Evolutionary conservation across 345 rosid species (phyloP).

Genomic region (Aethionema arabicum): DNA sequence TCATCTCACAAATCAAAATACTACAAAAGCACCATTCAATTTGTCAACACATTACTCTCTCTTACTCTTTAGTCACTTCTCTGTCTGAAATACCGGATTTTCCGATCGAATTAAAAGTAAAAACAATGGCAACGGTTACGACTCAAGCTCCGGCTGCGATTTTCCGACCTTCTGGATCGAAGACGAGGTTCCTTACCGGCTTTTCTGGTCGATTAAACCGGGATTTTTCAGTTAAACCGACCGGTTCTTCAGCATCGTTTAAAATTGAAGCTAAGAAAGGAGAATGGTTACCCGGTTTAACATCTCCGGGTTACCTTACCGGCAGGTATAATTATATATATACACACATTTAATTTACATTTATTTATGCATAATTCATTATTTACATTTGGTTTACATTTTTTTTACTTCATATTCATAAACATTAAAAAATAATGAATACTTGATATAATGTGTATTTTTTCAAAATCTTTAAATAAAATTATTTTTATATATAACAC

Average conservation of each 20-base stretch:
- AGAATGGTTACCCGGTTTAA: conserved; percentile 74
- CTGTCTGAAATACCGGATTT: neutral
- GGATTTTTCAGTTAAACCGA: conserved; percentile 43
- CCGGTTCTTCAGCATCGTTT: conserved; percentile 35
- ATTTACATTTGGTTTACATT: no score
- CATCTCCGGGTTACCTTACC: conserved; percentile 61
- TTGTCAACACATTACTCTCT: neutral
- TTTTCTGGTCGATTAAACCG: conserved; percentile 44
- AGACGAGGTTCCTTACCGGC: conserved; percentile 58
- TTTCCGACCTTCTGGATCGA: conserved; percentile 49
- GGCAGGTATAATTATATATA: conserved; percentile 55
- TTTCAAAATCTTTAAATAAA: no score
- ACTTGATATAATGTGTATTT: no score
- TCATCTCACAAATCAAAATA: conserved; percentile 11
- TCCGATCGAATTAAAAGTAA: neutral
- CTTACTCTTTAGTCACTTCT: neutral
- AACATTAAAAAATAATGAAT: no score
- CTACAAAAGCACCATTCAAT: conserved; percentile 16
- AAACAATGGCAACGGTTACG: conserved; percentile 58
- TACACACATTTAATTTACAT: neutral
- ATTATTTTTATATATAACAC: no score
- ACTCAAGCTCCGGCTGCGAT: conserved; percentile 72
- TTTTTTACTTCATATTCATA: no score
- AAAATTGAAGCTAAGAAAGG: conserved; percentile 76
- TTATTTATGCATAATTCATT: neutral